phyloP scores from a whole-genome alignment of 2,329 filamentous ascomycete genomes.

The Aplosporella prunicola region DNA sequence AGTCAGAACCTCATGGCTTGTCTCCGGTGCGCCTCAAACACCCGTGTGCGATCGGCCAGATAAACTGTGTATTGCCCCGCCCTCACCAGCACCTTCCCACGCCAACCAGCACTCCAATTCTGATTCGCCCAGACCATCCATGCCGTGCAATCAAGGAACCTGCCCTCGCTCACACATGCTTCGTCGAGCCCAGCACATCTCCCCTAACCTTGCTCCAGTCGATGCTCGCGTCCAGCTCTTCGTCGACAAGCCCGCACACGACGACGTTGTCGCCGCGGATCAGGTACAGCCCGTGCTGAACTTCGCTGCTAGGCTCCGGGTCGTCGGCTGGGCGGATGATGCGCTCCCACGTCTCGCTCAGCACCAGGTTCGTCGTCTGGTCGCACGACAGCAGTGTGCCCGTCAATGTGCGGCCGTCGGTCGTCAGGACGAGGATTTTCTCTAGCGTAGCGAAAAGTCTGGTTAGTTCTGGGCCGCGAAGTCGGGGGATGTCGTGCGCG shows the following conservation, averaged over 20 bases:
- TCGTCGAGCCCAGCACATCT: constrained; percentile 72
- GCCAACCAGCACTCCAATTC: too few species aligned
- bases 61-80: too few species aligned
- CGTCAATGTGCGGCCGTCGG: constrained; percentile 70
- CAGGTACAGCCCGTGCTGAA: constrained; percentile 79
- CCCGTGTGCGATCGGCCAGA: too few species aligned
- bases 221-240: constrained; percentile 79
- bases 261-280: constrained; percentile 93
- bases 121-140: too few species aligned
- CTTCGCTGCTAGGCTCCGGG: constrained; percentile 67
- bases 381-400: constrained; percentile 81
- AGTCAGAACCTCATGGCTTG: too few species aligned
- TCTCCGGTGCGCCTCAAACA: too few species aligned
- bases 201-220: constrained; percentile 89
- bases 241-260: constrained; percentile 80
- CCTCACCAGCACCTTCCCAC: not conserved
- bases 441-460: constrained; percentile 45
- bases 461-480: not conserved
- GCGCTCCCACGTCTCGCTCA: constrained; percentile 75
- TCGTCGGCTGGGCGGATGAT: constrained; percentile 83
- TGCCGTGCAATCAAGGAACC: too few species aligned
- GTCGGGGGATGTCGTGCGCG: not conserved
- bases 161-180: constrained; percentile 47
- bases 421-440: constrained; percentile 83
- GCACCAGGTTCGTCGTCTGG: constrained; percentile 84